Base-by-base conservation (phyloP, 2,329 filamentous ascomycete genomes). In the Talaromyces albobiverticillius region DNA sequence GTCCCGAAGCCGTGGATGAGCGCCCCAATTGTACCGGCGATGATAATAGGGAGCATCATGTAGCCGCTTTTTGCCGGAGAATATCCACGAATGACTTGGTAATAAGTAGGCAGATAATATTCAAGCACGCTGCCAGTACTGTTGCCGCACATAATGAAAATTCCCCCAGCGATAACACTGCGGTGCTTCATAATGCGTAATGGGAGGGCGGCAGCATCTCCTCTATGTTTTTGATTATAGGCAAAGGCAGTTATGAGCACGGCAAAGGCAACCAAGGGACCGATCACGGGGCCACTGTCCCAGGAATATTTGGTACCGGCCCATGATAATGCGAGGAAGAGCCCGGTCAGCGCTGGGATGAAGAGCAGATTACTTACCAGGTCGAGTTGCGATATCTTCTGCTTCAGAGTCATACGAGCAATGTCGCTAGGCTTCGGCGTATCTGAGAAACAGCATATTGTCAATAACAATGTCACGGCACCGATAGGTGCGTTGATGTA, bases 401-500 rank as follows among this genome's bases (percentile, higher is more conserved):
- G 38, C 7, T 14, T 42, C 29, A 43, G 46, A 20, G 4, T 22
- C 52, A 49, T 50, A 11, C 31, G 45, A 9, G 43, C 32, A 47
- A 53, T 20, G 10, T 36, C 10, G 40, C 18, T 48, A 11, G 38
- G 10, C 20, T 48, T 34, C 2, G 36, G 52, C 1, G n/a, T 40
- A 43, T 49, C 45, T 2, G 38, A 31, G 29, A 54, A 54, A 41
- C 2, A 32, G 26, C 8, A 45, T 10, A 34, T 16, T 7, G 46
- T 48, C 25, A 49, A 43, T 22, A 42, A 23, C 18, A 54, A n/a
- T 14, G 45, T 49, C 14, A 20, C 38, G 3, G 20, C 46, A 8
- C 52, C 46, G 9, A 45, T 20, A 18, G 52, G 52, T 2, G 13
- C 18, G 59, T 85, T 84, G 62, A 84, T 79, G 60, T 80, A 78